phyloP scores from a whole-genome alignment of 441 rosid genomes.

The Macaranga tanarius region DNA sequence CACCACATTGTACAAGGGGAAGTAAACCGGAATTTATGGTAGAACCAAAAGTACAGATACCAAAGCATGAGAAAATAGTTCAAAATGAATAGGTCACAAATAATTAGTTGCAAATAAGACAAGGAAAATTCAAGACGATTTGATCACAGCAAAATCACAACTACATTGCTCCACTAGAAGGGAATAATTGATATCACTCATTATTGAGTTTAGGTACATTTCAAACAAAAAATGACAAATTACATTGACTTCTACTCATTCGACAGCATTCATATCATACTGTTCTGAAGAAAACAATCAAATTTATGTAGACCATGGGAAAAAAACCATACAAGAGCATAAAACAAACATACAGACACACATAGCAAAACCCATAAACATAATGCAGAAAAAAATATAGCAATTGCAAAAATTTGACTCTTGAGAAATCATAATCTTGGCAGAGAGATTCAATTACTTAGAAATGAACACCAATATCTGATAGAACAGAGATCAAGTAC shows the following conservation, averaged over 20 bases:
- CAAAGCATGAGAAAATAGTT: not conserved
- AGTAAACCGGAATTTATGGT: not conserved
- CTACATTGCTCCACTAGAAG: not conserved
- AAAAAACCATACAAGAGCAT: not conserved
- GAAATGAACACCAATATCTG: not conserved
- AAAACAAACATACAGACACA: not conserved
- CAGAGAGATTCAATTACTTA: not conserved
- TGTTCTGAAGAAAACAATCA: not conserved
- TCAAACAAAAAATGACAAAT: conserved; percentile 28
- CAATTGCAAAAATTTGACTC: not conserved
- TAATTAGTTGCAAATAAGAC: conserved; percentile 1
- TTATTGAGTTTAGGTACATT: conserved; percentile 9
- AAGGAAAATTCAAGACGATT: not conserved
- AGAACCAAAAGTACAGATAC: conserved; percentile 5
- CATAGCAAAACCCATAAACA: not conserved
- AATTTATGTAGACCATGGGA: not conserved
- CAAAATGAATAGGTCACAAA: not conserved
- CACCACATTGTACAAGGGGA: not conserved
- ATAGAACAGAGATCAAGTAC: not conserved
- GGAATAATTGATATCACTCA: conserved; percentile 1
- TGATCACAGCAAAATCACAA: conserved; percentile 15
- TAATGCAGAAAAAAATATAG: not conserved
- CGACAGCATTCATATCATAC: not conserved
- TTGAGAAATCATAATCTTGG: not conserved
- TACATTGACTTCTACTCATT: conserved; percentile 5